Conservation (phyloP, 1,284 basidiomycete species). For the Erythrobasidium hasegawianum region DNA sequence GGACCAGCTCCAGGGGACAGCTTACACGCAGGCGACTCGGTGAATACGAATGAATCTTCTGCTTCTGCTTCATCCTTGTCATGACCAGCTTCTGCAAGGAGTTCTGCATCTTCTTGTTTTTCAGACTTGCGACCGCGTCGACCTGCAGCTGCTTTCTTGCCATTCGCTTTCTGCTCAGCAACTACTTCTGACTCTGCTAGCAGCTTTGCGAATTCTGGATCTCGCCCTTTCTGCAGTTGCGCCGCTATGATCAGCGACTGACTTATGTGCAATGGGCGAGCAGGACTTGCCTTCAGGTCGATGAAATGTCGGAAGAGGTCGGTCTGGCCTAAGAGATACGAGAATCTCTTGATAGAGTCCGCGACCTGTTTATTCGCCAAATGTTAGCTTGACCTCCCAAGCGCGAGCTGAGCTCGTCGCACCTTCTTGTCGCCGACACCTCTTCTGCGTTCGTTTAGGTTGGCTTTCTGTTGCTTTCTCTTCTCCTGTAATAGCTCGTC, state of each 20-base stretch:
- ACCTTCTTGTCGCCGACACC: conserved; percentile 27
- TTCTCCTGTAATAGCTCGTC: conserved; percentile 34
- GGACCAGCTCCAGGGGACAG: too few species aligned
- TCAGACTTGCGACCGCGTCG: conserved; percentile 71
- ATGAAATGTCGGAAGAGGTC: conserved; percentile 95
- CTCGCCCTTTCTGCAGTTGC: conserved; percentile 78
- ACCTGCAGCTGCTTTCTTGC: conserved; percentile 54
- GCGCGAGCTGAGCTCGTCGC: conserved; percentile 28
- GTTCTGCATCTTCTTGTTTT: conserved; percentile 95
- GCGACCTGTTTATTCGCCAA: conserved; percentile 58
- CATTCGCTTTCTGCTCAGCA: conserved; percentile 70
- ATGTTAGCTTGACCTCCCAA: background rate
- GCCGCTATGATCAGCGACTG: too few species aligned
- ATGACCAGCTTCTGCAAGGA: conserved; percentile 79
- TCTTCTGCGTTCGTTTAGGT: conserved; percentile 31
- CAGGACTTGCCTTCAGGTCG: conserved; percentile 64
- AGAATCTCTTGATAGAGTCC: conserved; percentile 93
- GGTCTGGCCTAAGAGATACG: conserved; percentile 88
- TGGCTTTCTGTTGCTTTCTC: conserved; percentile 25
- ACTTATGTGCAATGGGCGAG: too few species aligned
- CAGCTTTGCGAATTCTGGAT: conserved; percentile 88
- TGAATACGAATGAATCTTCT: conserved; percentile 84
- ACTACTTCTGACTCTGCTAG: conserved; percentile 65
- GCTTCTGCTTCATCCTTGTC: conserved; percentile 57
- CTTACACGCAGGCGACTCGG: conserved; percentile 83